Evolutionary conservation across 2,329 filamentous ascomycete genomes (phyloP).

Genomic region (Simplicillium aogashimaense): DNA sequence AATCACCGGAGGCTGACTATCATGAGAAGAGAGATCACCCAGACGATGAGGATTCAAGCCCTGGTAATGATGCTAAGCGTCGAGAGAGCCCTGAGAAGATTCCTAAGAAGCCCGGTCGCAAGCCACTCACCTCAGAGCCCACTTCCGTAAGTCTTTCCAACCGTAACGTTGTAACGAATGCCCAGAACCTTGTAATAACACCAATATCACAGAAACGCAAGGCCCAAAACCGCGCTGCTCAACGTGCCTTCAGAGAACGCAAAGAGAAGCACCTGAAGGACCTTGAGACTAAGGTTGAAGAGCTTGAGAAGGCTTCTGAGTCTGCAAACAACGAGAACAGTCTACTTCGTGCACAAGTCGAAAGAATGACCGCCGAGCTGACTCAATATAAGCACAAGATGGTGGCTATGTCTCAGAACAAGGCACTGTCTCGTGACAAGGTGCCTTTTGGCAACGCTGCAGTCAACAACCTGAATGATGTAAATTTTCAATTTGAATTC

Average conservation of each 20-base stretch:
- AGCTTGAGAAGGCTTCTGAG: conserved; percentile 74
- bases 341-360: conserved; percentile 74
- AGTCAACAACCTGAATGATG: conserved; percentile 54
- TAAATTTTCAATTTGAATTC: conserved; percentile 92
- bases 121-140: conserved; percentile 90
- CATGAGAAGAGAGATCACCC: conserved; percentile 65
- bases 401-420: conserved; percentile 40
- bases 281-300: conserved; percentile 67
- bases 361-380: conserved; percentile 75
- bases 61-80: conserved; percentile 50
- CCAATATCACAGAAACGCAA: conserved; percentile 65
- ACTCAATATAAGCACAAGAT: conserved; percentile 85
- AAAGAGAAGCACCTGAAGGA: conserved; percentile 89
- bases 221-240: conserved; percentile 87
- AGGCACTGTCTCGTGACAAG: conserved; percentile 27
- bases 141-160: conserved; percentile 65
- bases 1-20: conserved; percentile 44
- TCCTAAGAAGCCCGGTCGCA: conserved; percentile 91
- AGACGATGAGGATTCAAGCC: conserved; percentile 51
- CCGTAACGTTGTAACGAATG: neutral
- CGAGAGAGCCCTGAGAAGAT: conserved; percentile 76
- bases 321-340: conserved; percentile 78
- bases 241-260: conserved; percentile 86
- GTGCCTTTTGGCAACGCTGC: conserved; percentile 32
- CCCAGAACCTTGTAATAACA: conserved; percentile 5